phyloP scores from a whole-genome alignment of 345 rosid genomes.

The Pugionium dolabratum region DNA sequence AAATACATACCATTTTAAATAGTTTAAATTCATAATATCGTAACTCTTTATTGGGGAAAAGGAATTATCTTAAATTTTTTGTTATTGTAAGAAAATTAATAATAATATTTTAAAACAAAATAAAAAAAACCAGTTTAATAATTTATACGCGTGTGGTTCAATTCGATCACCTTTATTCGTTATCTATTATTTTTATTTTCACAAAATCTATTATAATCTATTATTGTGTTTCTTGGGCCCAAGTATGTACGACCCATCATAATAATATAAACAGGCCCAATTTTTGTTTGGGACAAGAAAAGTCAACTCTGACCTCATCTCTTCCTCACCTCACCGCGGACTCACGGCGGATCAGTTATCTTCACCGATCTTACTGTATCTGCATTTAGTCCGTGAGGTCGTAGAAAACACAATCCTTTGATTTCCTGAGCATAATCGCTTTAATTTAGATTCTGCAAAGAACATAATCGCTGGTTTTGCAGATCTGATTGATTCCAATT shows the following conservation, averaged over 20 bases:
- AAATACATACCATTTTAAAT: too few relatives aligned
- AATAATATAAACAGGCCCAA: background rate
- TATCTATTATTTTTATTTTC: too few relatives aligned
- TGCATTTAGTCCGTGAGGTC: background rate
- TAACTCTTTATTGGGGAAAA: too few relatives aligned
- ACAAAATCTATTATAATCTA: too few relatives aligned
- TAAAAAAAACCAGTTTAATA: too few relatives aligned
- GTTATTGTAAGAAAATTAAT: too few relatives aligned
- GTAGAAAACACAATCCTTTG: too few relatives aligned
- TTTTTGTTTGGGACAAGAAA: background rate
- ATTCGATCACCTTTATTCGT: too few relatives aligned
- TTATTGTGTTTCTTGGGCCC: background rate
- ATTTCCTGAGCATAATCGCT: background rate
- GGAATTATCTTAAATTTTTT: too few relatives aligned
- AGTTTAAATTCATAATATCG: too few relatives aligned
- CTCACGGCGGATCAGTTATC: background rate
- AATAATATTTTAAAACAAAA: too few relatives aligned
- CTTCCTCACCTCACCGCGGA: background rate
- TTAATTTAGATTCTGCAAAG: background rate
- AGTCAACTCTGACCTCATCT: background rate
- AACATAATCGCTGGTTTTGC: conserved; percentile 1
- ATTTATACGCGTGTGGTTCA: too few relatives aligned
- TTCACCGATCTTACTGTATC: background rate
- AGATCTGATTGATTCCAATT: background rate
- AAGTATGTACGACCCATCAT: background rate